Conservation (phyloP, 768 basidiomycete species). For the Udeniomyces megalosporus region DNA sequence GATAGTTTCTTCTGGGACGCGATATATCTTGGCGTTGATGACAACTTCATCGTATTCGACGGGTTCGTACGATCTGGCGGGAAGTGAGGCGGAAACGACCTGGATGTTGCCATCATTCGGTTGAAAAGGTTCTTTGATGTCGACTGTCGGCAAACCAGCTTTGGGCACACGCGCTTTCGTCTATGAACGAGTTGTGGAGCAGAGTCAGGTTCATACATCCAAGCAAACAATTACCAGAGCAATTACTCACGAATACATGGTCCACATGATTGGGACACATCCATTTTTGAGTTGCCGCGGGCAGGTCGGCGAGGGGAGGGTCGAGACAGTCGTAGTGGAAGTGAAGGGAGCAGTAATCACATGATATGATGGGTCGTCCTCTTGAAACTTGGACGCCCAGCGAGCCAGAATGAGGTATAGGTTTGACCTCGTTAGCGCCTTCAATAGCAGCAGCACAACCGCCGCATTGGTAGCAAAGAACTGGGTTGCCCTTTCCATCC, state of each 20-base stretch:
- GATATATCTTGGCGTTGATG: conserved; percentile 6
- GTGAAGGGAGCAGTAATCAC: conserved; percentile 84
- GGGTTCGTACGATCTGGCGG: background rate
- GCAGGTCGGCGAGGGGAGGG: conserved; percentile 73
- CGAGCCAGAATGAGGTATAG: background rate
- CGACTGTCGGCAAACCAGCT: background rate
- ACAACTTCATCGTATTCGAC: conserved; percentile 6
- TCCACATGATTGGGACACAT: conserved; percentile 99
- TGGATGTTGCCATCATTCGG: conserved; percentile 14
- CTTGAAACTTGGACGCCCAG: conserved; percentile 19
- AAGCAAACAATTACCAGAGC: background rate
- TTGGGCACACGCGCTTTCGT: conserved; percentile 6
- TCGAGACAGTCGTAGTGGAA: conserved; percentile 96
- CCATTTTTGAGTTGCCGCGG: conserved; percentile 80
- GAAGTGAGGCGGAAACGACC: background rate
- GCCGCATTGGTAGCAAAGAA: conserved; percentile 84
- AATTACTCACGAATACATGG: conserved; percentile 49
- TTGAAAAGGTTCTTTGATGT: background rate
- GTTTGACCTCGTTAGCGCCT: background rate
- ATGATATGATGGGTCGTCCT: conserved; percentile 54
- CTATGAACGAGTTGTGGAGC: background rate
- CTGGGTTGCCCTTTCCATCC: conserved; percentile 62
- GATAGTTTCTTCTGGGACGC: conserved; percentile 9
- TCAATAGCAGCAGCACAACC: conserved; percentile 43
- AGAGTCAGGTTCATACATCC: background rate